These are phyloP conservation scores for Neotropicomus parvogracilis DNA, from an alignment of 1,284 basidiomycete species.

Conservation along the genomic window DNA sequence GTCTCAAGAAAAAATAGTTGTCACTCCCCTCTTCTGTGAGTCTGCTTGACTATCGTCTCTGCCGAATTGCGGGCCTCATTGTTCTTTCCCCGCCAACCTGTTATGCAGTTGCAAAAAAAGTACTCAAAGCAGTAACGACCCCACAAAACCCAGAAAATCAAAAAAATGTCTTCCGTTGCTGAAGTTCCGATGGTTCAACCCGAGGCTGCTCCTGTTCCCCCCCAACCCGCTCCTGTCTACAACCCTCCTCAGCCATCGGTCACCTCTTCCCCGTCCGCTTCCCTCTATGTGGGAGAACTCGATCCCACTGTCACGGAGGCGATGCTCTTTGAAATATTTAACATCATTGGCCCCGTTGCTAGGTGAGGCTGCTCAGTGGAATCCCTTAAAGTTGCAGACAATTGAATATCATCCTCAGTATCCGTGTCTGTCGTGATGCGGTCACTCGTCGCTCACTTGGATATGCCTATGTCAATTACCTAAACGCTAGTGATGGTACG, in stretches of 20 bases:
- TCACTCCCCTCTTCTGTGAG: constrained; percentile 67
- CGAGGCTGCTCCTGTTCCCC: constrained; percentile 40
- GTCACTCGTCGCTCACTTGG: constrained; percentile 99
- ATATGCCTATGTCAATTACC: constrained; percentile 99
- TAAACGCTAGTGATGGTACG: constrained; percentile 90
- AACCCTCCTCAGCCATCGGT: constrained; percentile 53
- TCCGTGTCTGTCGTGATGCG: constrained; percentile 99
- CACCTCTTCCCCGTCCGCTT: constrained; percentile 76
- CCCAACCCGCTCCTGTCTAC: constrained; percentile 47
- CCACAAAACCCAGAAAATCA: constrained; percentile 45
- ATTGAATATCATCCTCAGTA: constrained; percentile 48
- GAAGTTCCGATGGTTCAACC: constrained; percentile 40
- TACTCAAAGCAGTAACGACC: constrained; percentile 84
- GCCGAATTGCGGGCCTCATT: constrained; percentile 18
- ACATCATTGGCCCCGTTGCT: constrained; percentile 99
- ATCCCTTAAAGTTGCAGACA: background rate
- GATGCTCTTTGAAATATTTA: constrained; percentile 99
- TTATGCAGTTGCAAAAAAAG: constrained; percentile 61
- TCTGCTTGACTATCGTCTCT: constrained; percentile 22
- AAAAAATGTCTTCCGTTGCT: constrained; percentile 58
- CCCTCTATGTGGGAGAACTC: constrained; percentile 98
- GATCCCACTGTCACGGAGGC: constrained; percentile 98
- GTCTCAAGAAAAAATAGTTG: constrained; percentile 62
- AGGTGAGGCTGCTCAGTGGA: constrained; percentile 50
- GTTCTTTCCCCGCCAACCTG: constrained; percentile 10